A percentile compares a stretch with the other conserved stretches of the same genome.
Evolutionary conservation across 306 rosid genomes (phyloP).

Genomic region (Malus sylvestris): DNA sequence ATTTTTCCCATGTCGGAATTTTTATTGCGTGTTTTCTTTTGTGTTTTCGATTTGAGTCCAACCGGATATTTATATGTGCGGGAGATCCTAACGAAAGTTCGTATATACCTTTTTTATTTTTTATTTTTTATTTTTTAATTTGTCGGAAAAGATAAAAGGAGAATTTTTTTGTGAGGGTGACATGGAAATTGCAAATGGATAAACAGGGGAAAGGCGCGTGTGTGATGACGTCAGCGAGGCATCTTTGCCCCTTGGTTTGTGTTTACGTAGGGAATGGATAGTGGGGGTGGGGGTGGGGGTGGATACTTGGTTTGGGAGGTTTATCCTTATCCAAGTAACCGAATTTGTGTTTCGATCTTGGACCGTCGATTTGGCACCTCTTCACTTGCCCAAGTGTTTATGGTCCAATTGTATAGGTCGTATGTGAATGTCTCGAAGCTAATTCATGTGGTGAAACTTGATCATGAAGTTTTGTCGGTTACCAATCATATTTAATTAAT

Average conservation of each 20-base stretch:
- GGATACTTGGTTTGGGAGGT: slow-evolving; percentile 8
- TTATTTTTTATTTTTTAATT: not conserved
- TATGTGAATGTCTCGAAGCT: not conserved
- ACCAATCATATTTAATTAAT: not conserved
- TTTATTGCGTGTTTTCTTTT: not conserved
- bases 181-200: slow-evolving; percentile 49
- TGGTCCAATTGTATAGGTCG: not conserved
- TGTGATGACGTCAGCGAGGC: slow-evolving; percentile 32
- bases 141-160: not conserved
- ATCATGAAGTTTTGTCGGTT: not conserved
- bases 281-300: not conserved
- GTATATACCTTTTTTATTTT: not conserved
- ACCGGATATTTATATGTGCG: slow-evolving; percentile 33
- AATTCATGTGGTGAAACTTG: not conserved
- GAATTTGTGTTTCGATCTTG: not conserved
- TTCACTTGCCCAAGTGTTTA: not conserved
- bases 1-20: not conserved
- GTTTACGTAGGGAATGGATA: slow-evolving; percentile 14
- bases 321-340: slow-evolving; percentile 48
- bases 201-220: slow-evolving; percentile 26
- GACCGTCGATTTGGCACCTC: not conserved
- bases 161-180: slow-evolving; percentile 1
- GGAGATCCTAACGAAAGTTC: not conserved
- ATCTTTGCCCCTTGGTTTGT: slow-evolving; percentile 17
- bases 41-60: slow-evolving; percentile 4